phyloP scores from a whole-genome alignment of 139 green algal species.

The Monoraphidium neglectum region DNA sequence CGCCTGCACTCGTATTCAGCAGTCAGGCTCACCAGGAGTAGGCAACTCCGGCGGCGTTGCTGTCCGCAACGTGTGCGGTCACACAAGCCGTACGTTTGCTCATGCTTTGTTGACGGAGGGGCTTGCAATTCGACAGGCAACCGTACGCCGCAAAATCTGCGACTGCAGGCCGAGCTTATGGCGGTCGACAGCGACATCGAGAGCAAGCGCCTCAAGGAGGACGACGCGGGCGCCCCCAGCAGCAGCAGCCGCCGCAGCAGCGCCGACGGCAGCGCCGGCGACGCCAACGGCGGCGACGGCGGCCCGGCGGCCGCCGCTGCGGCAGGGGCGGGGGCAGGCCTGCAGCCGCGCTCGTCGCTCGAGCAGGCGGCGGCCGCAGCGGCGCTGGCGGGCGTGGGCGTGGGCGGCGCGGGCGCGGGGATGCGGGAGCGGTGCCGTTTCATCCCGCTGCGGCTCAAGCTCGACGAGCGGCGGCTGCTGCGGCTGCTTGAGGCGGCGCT shows the following conservation, averaged over 20 bases:
- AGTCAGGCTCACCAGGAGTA: neutral
- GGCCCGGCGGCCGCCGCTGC: neutral
- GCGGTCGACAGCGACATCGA: slow-evolving; percentile 44
- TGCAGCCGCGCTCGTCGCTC: neutral
- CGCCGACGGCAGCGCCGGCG: slow-evolving; percentile 1
- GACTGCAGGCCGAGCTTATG: slow-evolving; percentile 37
- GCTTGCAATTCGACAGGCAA: no score
- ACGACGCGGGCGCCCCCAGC: neutral
- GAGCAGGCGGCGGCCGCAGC: neutral
- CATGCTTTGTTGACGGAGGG: no score
- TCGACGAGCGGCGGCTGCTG: slow-evolving; percentile 79
- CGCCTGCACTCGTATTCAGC: neutral
- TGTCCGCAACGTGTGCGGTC: no score
- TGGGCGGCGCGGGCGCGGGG: neutral
- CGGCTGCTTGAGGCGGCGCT: slow-evolving; percentile 88
- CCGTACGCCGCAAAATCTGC: no score
- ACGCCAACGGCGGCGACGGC: neutral
- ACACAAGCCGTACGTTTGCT: no score
- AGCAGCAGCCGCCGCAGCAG: slow-evolving; percentile 20
- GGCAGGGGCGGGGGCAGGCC: neutral
- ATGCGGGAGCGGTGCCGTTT: slow-evolving; percentile 33
- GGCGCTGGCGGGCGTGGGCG: neutral
- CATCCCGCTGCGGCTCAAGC: slow-evolving; percentile 68
- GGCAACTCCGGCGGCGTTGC: no score
- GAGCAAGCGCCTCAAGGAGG: slow-evolving; percentile 41